Evolutionary conservation across 108 stramenopile genomes (phyloP), one percentile per base, ranked within the genome.

Genomic region (Conticribra weissflogii): DNA sequence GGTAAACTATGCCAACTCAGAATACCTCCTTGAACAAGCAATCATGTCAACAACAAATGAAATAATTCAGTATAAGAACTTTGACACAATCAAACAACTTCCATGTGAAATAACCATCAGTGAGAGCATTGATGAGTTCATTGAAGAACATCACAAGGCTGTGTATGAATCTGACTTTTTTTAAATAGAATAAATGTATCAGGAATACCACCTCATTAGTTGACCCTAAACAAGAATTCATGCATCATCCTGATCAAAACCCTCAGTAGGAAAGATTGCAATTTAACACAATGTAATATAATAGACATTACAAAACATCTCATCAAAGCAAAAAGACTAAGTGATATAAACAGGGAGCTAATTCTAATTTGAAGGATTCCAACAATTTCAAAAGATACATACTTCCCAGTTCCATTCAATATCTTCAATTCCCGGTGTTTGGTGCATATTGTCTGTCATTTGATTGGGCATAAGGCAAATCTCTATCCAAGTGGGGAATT

Each of bases 21-120:
- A n/a, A n/a, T n/a, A n/a, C n/a, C n/a, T n/a, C n/a, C n/a, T n/a
- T n/a, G n/a, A n/a, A n/a, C 44, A 44, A 2, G 41, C 68, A 5
- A 70, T 70, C 18, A 48, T 70, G 57, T 58, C 68, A n/a, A 33
- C 23, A 23, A 71, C 70, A 21, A 60, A 61, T 46, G 59, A 71
- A 28, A n/a, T 52, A 31, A 71, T 71, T 3, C 70, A 71, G 14
- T 36, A 71, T 16, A 9, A 41, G 1, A 71, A 71, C 31, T 58
- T 58, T 29, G 63, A 64, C 50, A 30, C 50, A 28, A 4, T 27
- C 18, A 55, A 27, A 25, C 21, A 0, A 36, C 47, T n/a, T n/a
- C n/a, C n/a, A n/a, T n/a, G n/a, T n/a, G n/a, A n/a, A n/a, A n/a
- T n/a, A n/a, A n/a, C n/a, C n/a, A n/a, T n/a, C 48, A 30, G 27